Evolutionary conservation across 176 grass and related monocot species (phyloP), one percentile per base, ranked within the genome.

Genomic region (Thinopyrum elongatum): DNA sequence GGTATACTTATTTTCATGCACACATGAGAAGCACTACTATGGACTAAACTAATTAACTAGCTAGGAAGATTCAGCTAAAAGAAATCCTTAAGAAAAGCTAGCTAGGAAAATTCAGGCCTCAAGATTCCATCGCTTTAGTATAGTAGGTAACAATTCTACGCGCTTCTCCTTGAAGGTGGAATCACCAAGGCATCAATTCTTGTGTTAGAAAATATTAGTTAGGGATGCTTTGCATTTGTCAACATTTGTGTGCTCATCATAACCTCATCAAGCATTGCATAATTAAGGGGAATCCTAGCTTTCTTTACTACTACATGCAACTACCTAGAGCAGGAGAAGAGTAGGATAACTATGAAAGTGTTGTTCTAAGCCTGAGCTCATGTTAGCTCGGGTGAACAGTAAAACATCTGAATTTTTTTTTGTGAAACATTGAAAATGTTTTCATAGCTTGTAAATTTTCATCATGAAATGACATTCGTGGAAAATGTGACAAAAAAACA

Each of bases 221-320:
- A 38, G 22, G 65, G 65, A 82, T 51, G 51, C 12, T 70, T 61
- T 69, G 27, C 77, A 4, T 89, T 55, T 89, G 82, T 85, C 82
- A 81, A 85, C 19, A 81, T 14, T 68, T 76, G 60, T 47, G 87
- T 42, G 22, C 69, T 85, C 87, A 59, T 44, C 57, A 46, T 65
- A 79, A 73, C 57, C 41, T 76, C 82, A 75, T 21, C 77, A 42
- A 65, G 68, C 87, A 57, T 19, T 17, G 11, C 51, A 73, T 21
- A 0, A 39, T 44, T 26, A 61, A 13, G 22, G 28, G 6, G 12
- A 22, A 65, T 46, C 46, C 41, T 4, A 8, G 12, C 68, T 41
- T 0, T 73, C 33, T 25, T 22, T 30, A 17, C 49, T 41, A 17
- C 49, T 17, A 53, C 21, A 27, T 26, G 28, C 19, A 69, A 15